Conservation (phyloP, 441 rosid genomes). For the Iberis amara region DNA sequence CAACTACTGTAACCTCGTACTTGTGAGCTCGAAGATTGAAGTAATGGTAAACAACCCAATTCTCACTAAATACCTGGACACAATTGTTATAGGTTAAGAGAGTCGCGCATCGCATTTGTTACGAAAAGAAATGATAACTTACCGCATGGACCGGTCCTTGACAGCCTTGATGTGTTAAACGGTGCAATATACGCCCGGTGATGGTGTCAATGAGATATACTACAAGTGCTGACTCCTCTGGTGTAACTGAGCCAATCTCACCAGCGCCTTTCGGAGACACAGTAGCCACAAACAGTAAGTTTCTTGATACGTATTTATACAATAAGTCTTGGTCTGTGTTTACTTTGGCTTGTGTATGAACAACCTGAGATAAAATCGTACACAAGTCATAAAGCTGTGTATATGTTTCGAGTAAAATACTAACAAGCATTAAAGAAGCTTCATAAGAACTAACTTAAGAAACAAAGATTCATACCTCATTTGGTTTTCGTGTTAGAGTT, state of each 20-base stretch:
- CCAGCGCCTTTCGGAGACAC: constrained; percentile 84
- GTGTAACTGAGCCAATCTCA: constrained; percentile 77
- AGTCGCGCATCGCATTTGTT: constrained; percentile 9
- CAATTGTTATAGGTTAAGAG: constrained; percentile 25
- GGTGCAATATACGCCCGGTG: constrained; percentile 88
- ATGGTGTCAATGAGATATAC: constrained; percentile 85
- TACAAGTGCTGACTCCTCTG: constrained; percentile 80
- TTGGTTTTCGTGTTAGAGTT: constrained; percentile 59
- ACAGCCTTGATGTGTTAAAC: constrained; percentile 87
- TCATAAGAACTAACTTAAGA: constrained; percentile 9
- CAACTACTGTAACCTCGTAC: constrained; percentile 91
- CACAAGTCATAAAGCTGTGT: constrained; percentile 3
- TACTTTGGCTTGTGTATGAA: constrained; percentile 97
- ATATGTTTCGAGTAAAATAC: not conserved
- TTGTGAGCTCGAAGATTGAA: constrained; percentile 96
- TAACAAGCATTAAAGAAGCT: not conserved
- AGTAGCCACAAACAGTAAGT: constrained; percentile 83
- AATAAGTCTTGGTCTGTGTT: constrained; percentile 83
- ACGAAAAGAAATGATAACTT: constrained; percentile 31
- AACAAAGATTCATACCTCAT: constrained; percentile 60
- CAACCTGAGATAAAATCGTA: constrained; percentile 52
- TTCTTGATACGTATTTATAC: constrained; percentile 85
- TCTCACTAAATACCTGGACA: constrained; percentile 90
- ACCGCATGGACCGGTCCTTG: constrained; percentile 96
- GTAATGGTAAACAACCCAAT: constrained; percentile 97